phyloP scores from a whole-genome alignment of 1,139 yeast genomes.

The Suhomyces terraborum region DNA sequence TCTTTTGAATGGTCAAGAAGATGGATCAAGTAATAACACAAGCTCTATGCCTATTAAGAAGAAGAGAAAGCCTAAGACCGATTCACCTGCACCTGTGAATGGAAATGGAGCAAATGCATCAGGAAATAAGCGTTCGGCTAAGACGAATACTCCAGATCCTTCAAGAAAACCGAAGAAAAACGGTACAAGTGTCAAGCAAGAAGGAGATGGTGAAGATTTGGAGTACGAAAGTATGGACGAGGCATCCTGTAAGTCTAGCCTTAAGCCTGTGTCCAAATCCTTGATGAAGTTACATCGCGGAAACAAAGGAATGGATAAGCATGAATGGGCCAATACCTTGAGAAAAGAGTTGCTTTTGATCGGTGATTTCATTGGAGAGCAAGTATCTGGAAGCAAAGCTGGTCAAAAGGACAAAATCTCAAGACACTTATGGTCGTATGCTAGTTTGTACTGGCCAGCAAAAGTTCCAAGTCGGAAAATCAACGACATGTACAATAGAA shows the following conservation, averaged over 20 bases:
- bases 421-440: slow-evolving; percentile 88
- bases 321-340: slow-evolving; percentile 79
- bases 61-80: slow-evolving; percentile 22
- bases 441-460: slow-evolving; percentile 92
- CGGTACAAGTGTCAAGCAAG: slow-evolving; percentile 11
- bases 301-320: slow-evolving; percentile 76
- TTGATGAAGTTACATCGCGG: slow-evolving; percentile 77
- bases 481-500: slow-evolving; percentile 79
- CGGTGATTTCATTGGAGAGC: slow-evolving; percentile 63
- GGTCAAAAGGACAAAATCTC: slow-evolving; percentile 34
- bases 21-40: slow-evolving; percentile 16
- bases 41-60: slow-evolving; percentile 10
- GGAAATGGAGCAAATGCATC: slow-evolving; percentile 8
- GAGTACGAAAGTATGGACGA: slow-evolving; percentile 88
- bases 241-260: slow-evolving; percentile 58
- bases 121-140: slow-evolving; percentile 12
- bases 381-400: slow-evolving; percentile 6
- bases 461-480: slow-evolving; percentile 81
- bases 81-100: slow-evolving; percentile 20
- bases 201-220: slow-evolving; percentile 33
- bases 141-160: slow-evolving; percentile 25
- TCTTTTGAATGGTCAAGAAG: slow-evolving; percentile 61
- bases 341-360: slow-evolving; percentile 75
- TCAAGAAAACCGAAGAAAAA: slow-evolving; percentile 17
- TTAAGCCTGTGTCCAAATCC: slow-evolving; percentile 76